Base-by-base conservation (phyloP, 257 asterid genomes). In the Nicotiana otophora region DNA sequence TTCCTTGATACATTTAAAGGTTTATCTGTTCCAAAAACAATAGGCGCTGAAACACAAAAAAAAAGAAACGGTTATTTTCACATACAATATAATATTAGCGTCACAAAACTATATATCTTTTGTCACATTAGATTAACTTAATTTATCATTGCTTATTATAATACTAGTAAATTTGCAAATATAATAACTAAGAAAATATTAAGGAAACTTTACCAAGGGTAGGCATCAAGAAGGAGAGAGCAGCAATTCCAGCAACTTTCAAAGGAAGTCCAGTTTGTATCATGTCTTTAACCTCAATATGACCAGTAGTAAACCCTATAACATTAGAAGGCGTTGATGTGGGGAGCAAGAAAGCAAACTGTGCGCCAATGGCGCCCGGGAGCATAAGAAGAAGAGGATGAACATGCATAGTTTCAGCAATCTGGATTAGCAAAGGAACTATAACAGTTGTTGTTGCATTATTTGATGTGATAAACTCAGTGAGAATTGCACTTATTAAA, bases 401-500 rank as follows among this genome's bases (percentile, higher is more conserved):
- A 0, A 88, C 51, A 17, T 65, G 80, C 97, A 95, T 91, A 0
- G 93, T 86, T 14, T 84, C 39, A 0, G 98, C 98, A 8, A 94
- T 86, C 84, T 94, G 93, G 12, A 95, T 91, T 46, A 94, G 60
- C 3, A 95, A 57, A 0, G 99, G 99, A 70, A 95, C 23, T 5
- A 95, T 63, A 7, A 95, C 91, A 0, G 99, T 95, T 14, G 98
- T 84, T 58, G 98, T 89, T 58, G 98, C 88, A 72, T 95, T 95
- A 65, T 95, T 94, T 12, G 99, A 95, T 0, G 98, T 92, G 90
- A 95, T 92, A 90, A 95, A 90, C 75, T 95, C 99, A 0, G 99
- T 95, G 77, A 95, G 89, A 39, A 83, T 69, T 55, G 90, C 87
- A 80, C 99, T 92, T 3, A 94, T 70, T 17, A 95, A 30, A 80